Percentiles rank a stretch among this genome's conserved stretches.
phyloP scores from a whole-genome alignment of 352 stramenopile species.

The Globisporangium cylindrosporum region DNA sequence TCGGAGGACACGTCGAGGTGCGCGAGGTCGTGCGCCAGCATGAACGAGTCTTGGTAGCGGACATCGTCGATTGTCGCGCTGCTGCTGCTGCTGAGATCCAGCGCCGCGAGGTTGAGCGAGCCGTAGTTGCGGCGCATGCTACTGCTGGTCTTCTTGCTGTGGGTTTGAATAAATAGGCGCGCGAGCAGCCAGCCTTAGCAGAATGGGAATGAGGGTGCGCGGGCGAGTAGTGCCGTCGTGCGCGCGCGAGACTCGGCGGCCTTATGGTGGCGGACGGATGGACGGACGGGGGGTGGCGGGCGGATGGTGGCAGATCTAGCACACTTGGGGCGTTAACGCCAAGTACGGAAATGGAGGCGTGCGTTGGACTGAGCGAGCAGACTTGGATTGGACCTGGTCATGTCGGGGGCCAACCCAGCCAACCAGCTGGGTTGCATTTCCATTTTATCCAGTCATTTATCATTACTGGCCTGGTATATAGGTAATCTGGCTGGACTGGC shows the following conservation, averaged over 20 bases:
- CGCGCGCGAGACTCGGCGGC: background rate
- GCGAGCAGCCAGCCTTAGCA: background rate
- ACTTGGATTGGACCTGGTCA: background rate
- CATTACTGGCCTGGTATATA: background rate
- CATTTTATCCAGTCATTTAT: slow-evolving; percentile 15
- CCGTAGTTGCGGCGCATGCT: slow-evolving; percentile 55
- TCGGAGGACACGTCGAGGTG: slow-evolving; percentile 17
- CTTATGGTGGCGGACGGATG: slow-evolving; percentile 9
- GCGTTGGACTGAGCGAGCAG: background rate
- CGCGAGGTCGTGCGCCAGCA: slow-evolving; percentile 26
- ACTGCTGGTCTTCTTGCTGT: background rate
- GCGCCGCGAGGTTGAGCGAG: slow-evolving; percentile 47
- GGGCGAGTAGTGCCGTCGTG: background rate
- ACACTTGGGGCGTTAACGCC: slow-evolving; percentile 8
- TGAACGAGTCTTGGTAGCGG: slow-evolving; percentile 24
- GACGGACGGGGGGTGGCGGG: background rate
- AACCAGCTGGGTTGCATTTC: background rate
- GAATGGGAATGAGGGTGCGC: background rate
- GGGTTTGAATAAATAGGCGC: slow-evolving; percentile 8
- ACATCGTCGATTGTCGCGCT: slow-evolving; percentile 20
- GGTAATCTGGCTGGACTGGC: background rate
- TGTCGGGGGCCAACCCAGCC: background rate
- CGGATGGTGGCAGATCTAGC: background rate
- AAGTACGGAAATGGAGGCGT: slow-evolving; percentile 4
- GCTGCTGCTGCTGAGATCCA: slow-evolving; percentile 30